Evolutionary conservation across 352 stramenopile species (phyloP).

Genomic region (Globisporangium heterothallicum): DNA sequence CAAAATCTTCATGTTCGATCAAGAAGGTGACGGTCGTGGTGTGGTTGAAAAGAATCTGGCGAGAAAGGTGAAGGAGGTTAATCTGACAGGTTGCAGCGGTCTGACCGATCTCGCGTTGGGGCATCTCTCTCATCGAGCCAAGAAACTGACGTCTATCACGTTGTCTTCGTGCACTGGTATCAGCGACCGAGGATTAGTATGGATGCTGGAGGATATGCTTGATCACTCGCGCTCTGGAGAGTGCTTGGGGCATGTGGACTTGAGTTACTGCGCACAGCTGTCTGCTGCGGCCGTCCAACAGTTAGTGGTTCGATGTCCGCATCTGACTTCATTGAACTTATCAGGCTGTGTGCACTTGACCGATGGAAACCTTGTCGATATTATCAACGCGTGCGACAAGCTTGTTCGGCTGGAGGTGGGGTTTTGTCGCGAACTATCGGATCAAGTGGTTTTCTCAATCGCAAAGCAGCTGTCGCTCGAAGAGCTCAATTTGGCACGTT

Average conservation of each 20-base stretch:
- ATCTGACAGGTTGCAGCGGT: slow-evolving; percentile 58
- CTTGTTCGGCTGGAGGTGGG: slow-evolving; percentile 67
- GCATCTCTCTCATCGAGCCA: slow-evolving; percentile 59
- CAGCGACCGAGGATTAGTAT: slow-evolving; percentile 54
- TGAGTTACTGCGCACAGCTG: slow-evolving; percentile 78
- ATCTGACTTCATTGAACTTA: slow-evolving; percentile 74
- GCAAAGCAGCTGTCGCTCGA: slow-evolving; percentile 80
- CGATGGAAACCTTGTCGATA: slow-evolving; percentile 61
- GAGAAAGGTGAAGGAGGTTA: slow-evolving; percentile 50
- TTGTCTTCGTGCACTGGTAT: slow-evolving; percentile 56
- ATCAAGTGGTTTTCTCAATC: slow-evolving; percentile 60
- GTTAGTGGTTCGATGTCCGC: slow-evolving; percentile 49
- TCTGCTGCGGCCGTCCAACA: slow-evolving; percentile 40
- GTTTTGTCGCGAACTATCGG: slow-evolving; percentile 83
- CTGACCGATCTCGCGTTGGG: slow-evolving; percentile 73
- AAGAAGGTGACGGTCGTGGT: slow-evolving; percentile 70
- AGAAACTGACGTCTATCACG: slow-evolving; percentile 38
- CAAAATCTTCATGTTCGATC: slow-evolving; percentile 82
- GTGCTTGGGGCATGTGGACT: slow-evolving; percentile 52
- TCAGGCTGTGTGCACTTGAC: slow-evolving; percentile 74
- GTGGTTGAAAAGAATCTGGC: slow-evolving; percentile 79
- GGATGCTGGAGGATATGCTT: slow-evolving; percentile 64
- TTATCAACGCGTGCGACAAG: slow-evolving; percentile 60
- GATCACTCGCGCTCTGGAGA: slow-evolving; percentile 40
- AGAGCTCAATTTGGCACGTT: slow-evolving; percentile 57